A percentile compares a stretch with the other conserved stretches of the same genome.
phyloP scores from a whole-genome alignment of 1,284 basidiomycete genomes.

The Apiotrichum domesticum region DNA sequence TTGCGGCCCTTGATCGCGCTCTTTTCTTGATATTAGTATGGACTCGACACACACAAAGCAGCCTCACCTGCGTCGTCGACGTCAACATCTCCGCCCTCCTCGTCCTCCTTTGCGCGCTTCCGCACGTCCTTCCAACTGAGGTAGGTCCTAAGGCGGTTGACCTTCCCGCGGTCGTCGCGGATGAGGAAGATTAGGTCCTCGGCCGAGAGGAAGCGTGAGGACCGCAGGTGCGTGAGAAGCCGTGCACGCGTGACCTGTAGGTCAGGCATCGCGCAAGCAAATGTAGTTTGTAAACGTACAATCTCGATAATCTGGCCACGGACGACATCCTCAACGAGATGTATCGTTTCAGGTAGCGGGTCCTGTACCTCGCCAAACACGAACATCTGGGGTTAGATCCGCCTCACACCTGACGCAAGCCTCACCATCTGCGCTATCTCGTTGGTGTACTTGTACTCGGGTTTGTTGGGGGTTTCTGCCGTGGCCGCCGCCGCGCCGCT shows the following conservation, averaged over 20 bases:
- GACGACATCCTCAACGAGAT: conserved; percentile 93
- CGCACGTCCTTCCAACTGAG: conserved; percentile 98
- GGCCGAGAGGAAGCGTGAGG: conserved; percentile 75
- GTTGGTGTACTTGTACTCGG: conserved; percentile 64
- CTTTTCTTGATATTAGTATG: conserved; percentile 55
- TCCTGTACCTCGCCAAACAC: conserved; percentile 94
- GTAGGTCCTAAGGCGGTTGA: conserved; percentile 86
- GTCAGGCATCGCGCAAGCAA: background rate
- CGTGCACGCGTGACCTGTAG: conserved; percentile 82
- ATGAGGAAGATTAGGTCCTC: conserved; percentile 97
- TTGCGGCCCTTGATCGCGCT: conserved; percentile 78
- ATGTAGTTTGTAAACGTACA: conserved; percentile 49
- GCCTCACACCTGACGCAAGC: background rate
- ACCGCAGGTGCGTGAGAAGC: conserved; percentile 70
- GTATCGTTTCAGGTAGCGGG: conserved; percentile 77
- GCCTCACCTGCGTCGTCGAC: conserved; percentile 47
- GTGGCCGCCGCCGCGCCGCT: background rate
- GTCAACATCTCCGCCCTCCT: conserved; percentile 60
- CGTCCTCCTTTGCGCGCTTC: conserved; percentile 85
- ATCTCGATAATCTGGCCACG: conserved; percentile 87
- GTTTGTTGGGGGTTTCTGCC: conserved; percentile 10
- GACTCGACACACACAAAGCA: conserved; percentile 31
- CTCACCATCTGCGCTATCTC: conserved; percentile 77
- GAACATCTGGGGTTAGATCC: conserved; percentile 63
- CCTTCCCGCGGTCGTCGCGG: conserved; percentile 87